Evolutionary conservation across 768 basidiomycete genomes (phyloP).

Genomic region (Leccinellum luteum): DNA sequence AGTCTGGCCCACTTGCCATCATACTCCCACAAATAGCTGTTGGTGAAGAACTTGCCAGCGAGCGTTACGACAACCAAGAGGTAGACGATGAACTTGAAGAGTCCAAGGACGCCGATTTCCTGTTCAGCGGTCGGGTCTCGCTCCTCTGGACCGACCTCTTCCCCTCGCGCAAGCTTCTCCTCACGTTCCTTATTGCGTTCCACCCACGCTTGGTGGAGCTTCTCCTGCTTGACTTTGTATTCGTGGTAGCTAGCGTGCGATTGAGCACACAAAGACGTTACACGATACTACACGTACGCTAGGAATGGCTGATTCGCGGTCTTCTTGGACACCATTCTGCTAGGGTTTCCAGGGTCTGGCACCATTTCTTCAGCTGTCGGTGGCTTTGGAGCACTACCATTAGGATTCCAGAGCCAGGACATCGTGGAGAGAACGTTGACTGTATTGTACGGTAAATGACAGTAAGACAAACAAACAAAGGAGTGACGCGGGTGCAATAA

Average conservation of each 20-base stretch:
- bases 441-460: background rate
- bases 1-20: slow-evolving; percentile 59
- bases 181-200: slow-evolving; percentile 69
- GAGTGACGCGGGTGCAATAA: background rate
- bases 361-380: slow-evolving; percentile 49
- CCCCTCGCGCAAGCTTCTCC: slow-evolving; percentile 70
- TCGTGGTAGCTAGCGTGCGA: slow-evolving; percentile 53
- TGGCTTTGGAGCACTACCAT: slow-evolving; percentile 36
- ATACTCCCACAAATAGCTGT: slow-evolving; percentile 85
- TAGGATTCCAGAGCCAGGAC: slow-evolving; percentile 64
- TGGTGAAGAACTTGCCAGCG: slow-evolving; percentile 81
- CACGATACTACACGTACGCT: slow-evolving; percentile 47
- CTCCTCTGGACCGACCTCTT: slow-evolving; percentile 69
- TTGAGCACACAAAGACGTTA: slow-evolving; percentile 1
- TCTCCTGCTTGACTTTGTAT: slow-evolving; percentile 61
- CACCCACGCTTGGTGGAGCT: slow-evolving; percentile 60
- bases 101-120: slow-evolving; percentile 61
- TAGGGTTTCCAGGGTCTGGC: slow-evolving; percentile 59
- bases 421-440: slow-evolving; percentile 32
- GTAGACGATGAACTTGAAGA: slow-evolving; percentile 69
- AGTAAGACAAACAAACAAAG: background rate
- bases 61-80: slow-evolving; percentile 51
- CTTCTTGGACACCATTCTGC: slow-evolving; percentile 76
- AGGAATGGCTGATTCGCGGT: slow-evolving; percentile 84
- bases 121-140: slow-evolving; percentile 67